phyloP scores from a whole-genome alignment of 2,329 filamentous ascomycete genomes.

The Fusarium protoensiforme region DNA sequence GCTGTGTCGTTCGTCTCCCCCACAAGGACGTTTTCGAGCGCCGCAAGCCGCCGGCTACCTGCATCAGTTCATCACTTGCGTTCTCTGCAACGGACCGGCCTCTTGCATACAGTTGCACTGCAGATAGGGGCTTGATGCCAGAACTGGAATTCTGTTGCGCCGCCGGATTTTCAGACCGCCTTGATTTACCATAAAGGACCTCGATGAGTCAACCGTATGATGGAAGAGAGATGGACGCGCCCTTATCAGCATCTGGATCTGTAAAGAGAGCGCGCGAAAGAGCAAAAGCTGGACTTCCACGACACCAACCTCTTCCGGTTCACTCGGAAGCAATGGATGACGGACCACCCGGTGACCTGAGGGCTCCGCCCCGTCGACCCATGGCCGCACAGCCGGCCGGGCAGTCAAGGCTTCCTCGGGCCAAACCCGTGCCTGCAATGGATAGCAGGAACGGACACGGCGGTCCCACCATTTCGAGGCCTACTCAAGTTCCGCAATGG shows the following conservation, averaged over 20 bases:
- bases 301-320: slow-evolving; percentile 34
- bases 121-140: slow-evolving; percentile 27
- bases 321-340: slow-evolving; percentile 44
- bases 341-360: slow-evolving; percentile 38
- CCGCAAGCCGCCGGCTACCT: slow-evolving; percentile 29
- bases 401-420: slow-evolving; percentile 30
- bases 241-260: slow-evolving; percentile 57
- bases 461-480: slow-evolving; percentile 63
- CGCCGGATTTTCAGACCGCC: slow-evolving; percentile 31
- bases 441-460: slow-evolving; percentile 34
- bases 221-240: slow-evolving; percentile 64
- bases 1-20: slow-evolving; percentile 18
- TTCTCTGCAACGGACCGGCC: slow-evolving; percentile 25
- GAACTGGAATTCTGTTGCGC: slow-evolving; percentile 17
- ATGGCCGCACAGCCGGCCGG: slow-evolving; percentile 31
- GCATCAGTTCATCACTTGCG: slow-evolving; percentile 21
- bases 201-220: slow-evolving; percentile 68
- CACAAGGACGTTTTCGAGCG: slow-evolving; percentile 15
- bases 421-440: slow-evolving; percentile 25
- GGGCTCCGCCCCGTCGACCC: slow-evolving; percentile 44
- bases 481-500: slow-evolving; percentile 65
- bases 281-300: slow-evolving; percentile 54
- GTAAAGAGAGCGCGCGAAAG: slow-evolving; percentile 66
- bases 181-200: slow-evolving; percentile 37
- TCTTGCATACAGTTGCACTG: slow-evolving; percentile 40